A percentile compares a stretch with the other conserved stretches of the same genome.
These are phyloP conservation scores for Amoebophrya sp. DNA, from an alignment of 169 alveolate genomes.

Conservation along the genomic window DNA sequence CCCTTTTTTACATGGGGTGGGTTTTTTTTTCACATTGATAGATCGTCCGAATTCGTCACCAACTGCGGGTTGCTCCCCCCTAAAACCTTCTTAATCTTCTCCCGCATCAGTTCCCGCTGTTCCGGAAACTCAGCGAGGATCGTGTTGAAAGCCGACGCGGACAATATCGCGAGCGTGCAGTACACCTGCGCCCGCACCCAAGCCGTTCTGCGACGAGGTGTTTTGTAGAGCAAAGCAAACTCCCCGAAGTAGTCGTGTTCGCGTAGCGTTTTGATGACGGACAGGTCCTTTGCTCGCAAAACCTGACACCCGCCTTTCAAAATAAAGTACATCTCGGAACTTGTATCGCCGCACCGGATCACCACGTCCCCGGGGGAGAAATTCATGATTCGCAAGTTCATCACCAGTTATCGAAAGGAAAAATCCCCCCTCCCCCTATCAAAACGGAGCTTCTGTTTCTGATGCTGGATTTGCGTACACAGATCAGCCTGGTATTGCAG, in stretches of 20 bases:
- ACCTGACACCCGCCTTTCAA: neutral
- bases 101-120: constrained; percentile 24
- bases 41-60: too few species aligned
- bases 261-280: neutral
- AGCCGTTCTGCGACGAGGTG: neutral
- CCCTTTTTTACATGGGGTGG: too few species aligned
- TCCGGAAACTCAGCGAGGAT: neutral
- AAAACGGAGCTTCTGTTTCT: too few species aligned
- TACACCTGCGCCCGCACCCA: constrained; percentile 22
- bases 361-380: constrained; percentile 23
- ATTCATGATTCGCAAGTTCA: neutral
- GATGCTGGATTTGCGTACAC: too few species aligned
- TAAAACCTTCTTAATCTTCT: neutral
- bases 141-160: neutral
- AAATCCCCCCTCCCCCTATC: too few species aligned
- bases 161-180: neutral
- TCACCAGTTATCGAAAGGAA: too few species aligned
- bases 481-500: too few species aligned
- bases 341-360: constrained; percentile 10
- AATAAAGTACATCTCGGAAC: neutral
- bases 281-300: neutral
- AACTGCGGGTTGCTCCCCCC: too few species aligned
- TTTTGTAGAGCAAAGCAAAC: neutral
- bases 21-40: too few species aligned
- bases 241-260: constrained; percentile 22